Conservation (phyloP, 2,329 filamentous ascomycete genomes). For the Pezizomycotina sp. region DNA sequence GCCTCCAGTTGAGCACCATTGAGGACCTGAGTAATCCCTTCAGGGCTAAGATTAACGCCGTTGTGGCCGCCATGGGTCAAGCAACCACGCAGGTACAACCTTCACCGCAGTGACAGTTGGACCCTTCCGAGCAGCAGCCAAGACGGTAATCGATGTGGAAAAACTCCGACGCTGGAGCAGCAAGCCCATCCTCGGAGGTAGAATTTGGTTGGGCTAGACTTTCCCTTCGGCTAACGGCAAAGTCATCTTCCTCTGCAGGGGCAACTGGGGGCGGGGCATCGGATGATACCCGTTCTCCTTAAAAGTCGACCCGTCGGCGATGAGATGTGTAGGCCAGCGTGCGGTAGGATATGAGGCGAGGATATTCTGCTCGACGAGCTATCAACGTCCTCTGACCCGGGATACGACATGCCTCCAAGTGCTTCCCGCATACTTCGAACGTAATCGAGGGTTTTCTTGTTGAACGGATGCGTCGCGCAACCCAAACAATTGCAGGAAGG, state of each 20-base stretch:
- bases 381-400: no score
- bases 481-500: slow-evolving; percentile 34
- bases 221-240: slow-evolving; percentile 1
- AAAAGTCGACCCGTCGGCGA: slow-evolving; percentile 3
- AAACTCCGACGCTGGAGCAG: slow-evolving; percentile 21
- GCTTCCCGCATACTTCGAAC: slow-evolving; percentile 35
- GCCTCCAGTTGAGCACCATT: no score
- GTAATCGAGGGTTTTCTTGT: slow-evolving; percentile 32
- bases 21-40: no score
- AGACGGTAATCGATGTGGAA: slow-evolving; percentile 23
- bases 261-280: not conserved
- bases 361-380: no score
- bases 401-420: no score
- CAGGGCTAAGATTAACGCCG: no score
- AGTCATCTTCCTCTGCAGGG: slow-evolving; percentile 5
- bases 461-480: slow-evolving; percentile 34
- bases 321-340: no score
- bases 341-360: no score
- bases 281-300: not conserved
- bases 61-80: slow-evolving; percentile 21
- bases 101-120: slow-evolving; percentile 23
- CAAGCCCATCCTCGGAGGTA: slow-evolving; percentile 8
- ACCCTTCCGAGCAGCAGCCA: slow-evolving; percentile 22
- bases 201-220: slow-evolving; percentile 8
- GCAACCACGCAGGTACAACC: slow-evolving; percentile 25